Evolutionary conservation across 371 early-diverging fungal species (phyloP), one percentile per base, ranked within the genome.

Genomic region (Blakeslea trispora): DNA sequence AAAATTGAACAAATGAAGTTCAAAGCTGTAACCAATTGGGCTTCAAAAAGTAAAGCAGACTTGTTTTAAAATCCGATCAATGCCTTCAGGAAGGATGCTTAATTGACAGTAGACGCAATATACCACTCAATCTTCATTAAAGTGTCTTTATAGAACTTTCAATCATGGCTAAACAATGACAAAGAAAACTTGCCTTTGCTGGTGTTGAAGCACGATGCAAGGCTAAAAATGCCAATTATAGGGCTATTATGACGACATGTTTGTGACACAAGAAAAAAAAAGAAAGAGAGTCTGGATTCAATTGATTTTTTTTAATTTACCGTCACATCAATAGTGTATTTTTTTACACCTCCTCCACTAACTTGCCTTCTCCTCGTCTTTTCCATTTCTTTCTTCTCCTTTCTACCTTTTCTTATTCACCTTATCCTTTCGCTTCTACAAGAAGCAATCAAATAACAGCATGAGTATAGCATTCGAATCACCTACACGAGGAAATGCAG

Each of bases 391-490:
- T 17, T 48, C 32, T 48, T 15, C 32, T 46, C 24, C 39, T 55
- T 32, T 43, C 9, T 17, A 11, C 3, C 11, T 15, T 34, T 45
- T 45, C 55, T 23, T 59, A 31, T 50, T 17, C 34, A 4, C 28
- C 34, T 50, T 21, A 6, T 13, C 37, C 22, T 50, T 19, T 22
- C 22, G 10, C 17, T 28, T 28, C 28, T 28, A 7, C 3, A 28
- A 7, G 28, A 7, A 28, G 28, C 28, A 28, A 5, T 44, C 32
- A 47, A 31, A 10, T 17, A 15, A 45, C n/a, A 50, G 32, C 11
- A 59, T 76, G 77, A 76, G 77, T 50, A 53, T 76, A 45, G 56
- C 77, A 34, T 73, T 66, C 64, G 74, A 73, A 44, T 76, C 77
- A 35, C 77, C 77, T 17, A 69, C 72, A 19, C 60, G 71, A 55